Percentiles rank a stretch among this genome's conserved stretches.
phyloP scores from a whole-genome alignment of 345 rosid genomes.

The Brassica nigra region DNA sequence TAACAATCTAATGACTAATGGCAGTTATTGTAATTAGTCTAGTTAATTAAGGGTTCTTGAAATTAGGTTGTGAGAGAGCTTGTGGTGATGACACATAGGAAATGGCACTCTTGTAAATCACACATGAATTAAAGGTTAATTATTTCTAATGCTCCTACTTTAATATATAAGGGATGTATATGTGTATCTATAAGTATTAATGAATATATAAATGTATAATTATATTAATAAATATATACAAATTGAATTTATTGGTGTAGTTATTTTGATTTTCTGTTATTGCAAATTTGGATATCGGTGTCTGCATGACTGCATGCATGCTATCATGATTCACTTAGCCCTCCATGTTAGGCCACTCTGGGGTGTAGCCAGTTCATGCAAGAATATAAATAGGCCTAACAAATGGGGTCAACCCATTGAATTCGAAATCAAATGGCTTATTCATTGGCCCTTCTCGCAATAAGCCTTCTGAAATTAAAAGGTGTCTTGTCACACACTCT shows the following conservation, averaged over 20 bases:
- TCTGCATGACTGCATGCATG: background rate
- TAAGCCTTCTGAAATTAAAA: background rate
- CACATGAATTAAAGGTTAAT: no score
- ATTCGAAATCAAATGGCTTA: background rate
- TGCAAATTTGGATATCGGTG: background rate
- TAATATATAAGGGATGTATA: background rate
- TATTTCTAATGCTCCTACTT: no score
- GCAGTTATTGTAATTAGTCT: no score
- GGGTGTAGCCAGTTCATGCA: background rate
- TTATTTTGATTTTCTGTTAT: background rate
- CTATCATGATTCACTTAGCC: background rate
- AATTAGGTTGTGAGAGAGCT: no score
- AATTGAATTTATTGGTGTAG: no score
- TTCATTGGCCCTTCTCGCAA: background rate
- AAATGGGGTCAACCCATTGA: background rate
- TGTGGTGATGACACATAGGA: no score
- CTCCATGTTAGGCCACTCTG: background rate
- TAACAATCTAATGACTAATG: no score
- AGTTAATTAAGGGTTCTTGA: no score
- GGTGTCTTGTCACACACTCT: background rate
- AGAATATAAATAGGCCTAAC: background rate
- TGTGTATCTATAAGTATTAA: background rate
- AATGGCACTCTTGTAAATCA: no score
- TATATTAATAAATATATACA: background rate
- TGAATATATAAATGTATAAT: background rate